A percentile compares a stretch with the other conserved stretches of the same genome.
These are phyloP conservation scores for Prillingera fragicola DNA, from an alignment of 1,284 basidiomycete species.

Conservation along the genomic window DNA sequence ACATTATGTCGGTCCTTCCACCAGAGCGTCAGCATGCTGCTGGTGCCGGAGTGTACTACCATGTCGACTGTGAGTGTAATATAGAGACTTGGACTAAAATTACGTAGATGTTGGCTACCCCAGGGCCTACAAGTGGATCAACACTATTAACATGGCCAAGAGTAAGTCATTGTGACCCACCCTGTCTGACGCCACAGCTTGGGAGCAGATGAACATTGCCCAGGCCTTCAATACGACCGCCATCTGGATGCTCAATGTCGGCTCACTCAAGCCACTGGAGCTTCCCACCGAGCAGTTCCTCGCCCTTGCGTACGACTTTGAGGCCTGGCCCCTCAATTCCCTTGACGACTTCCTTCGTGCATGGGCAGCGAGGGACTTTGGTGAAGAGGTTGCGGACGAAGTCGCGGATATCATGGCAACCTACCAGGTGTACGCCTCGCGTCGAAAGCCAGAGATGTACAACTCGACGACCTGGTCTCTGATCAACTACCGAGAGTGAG, in stretches of 20 bases:
- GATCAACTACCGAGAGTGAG: conserved; percentile 63
- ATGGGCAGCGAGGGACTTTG: conserved; percentile 30
- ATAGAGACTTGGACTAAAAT: too few species aligned
- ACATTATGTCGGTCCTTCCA: conserved; percentile 49
- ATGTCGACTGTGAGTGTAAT: conserved; percentile 49
- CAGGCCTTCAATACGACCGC: conserved; percentile 15
- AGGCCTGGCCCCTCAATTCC: conserved; percentile 23
- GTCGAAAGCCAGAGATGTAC: conserved; percentile 59
- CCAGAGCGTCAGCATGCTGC: conserved; percentile 56
- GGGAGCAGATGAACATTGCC: conserved; percentile 18
- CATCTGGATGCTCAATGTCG: conserved; percentile 32
- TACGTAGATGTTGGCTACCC: conserved; percentile 37
- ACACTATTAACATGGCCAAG: conserved; percentile 29
- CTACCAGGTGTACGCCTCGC: conserved; percentile 23
- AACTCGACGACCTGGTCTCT: conserved; percentile 61
- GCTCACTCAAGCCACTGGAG: conserved; percentile 28
- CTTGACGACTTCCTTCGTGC: conserved; percentile 14
- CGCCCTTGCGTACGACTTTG: conserved; percentile 23
- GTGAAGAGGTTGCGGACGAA: conserved; percentile 17
- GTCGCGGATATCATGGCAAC: conserved; percentile 24
- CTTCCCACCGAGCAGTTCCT: conserved; percentile 9
- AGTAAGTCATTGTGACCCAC: conserved; percentile 6
- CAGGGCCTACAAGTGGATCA: conserved; percentile 46
- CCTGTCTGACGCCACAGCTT: conserved; percentile 6
- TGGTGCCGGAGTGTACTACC: conserved; percentile 64